Base-by-base conservation (phyloP, 2,329 filamentous ascomycete genomes). In the Paracamarosporium sp. region DNA sequence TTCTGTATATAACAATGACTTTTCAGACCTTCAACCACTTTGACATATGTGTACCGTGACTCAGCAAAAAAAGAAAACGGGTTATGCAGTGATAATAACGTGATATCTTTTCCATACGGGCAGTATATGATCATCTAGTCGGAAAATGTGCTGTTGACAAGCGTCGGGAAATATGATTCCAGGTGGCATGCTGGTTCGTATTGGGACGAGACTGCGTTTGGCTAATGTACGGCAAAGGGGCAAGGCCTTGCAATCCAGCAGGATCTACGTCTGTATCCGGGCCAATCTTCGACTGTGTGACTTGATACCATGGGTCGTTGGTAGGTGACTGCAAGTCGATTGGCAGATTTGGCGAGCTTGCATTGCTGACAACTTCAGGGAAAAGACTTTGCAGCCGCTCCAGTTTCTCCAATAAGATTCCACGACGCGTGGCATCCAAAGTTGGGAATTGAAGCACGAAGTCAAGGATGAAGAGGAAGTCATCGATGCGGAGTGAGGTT, bases 381-480 rank as follows among this genome's bases (percentile, higher is more conserved):
- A 76, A 76, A 66, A 76, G 70, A 20, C 62, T 67, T 41, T 73
- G 71, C 33, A 77, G 59, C 15, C 69, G 65, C 55, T 79, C 72
- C 27, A 80, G 69, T 62, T 81, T 81, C 55, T 79, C 76, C 1
- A 75, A 64, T 38, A 81, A 63, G 41, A 83, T 79, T 50, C 79
- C 75, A 40, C 79, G 77, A 44, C 82, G 78, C 38, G 81, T 78
- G 28, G 75, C 74, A 57, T 82, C 78, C 28, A 83, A 77, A 17
- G 80, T 74, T 7, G 83, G 79, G 53, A 85, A 81, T 2, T 79
- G 76, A 25, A 84, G 78, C 4, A 85, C 67, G 50, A 85, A 84
- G 31, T 78, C 76, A 33, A 84, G 80, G 52, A 85, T 72, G 48
- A 83, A 84, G 7, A 83, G 66, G 57, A 85, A 84, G 60, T 86